Evolutionary conservation across 2,329 filamentous ascomycete genomes (phyloP).

Genomic region (Rutstroemia sp.): DNA sequence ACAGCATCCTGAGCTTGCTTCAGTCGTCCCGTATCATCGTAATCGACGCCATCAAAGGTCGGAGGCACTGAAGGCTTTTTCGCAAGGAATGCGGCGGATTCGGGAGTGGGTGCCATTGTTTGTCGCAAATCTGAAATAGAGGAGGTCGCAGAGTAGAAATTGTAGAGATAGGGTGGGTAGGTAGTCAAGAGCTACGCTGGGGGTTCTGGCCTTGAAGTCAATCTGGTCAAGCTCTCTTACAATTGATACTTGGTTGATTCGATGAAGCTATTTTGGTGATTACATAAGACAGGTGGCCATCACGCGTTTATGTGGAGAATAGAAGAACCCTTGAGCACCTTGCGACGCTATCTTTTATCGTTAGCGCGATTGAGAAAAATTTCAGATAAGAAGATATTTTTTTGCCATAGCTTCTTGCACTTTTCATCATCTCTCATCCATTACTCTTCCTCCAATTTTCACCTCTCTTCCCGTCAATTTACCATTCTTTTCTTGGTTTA

Average conservation of each 20-base stretch:
- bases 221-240: no score
- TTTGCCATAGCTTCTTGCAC: conserved; percentile 9
- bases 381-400: conserved; percentile 23
- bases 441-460: conserved; percentile 11
- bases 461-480: conserved; percentile 8
- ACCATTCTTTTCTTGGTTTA: neutral
- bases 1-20: conserved; percentile 80
- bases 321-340: neutral
- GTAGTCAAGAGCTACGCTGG: neutral
- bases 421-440: conserved; percentile 13
- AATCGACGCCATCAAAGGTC: conserved; percentile 82
- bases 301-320: conserved; percentile 8
- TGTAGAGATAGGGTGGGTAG: neutral
- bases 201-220: no score
- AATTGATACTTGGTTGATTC: no score
- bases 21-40: conserved; percentile 71
- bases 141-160: neutral
- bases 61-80: conserved; percentile 77
- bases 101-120: conserved; percentile 66
- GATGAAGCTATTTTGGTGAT: conserved; percentile 1
- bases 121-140: neutral
- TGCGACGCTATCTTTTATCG: conserved; percentile 1
- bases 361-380: conserved; percentile 11
- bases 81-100: conserved; percentile 73
- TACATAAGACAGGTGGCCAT: neutral